phyloP scores from a whole-genome alignment of 768 basidiomycete species.

The Candolleomyces aberdarensis region DNA sequence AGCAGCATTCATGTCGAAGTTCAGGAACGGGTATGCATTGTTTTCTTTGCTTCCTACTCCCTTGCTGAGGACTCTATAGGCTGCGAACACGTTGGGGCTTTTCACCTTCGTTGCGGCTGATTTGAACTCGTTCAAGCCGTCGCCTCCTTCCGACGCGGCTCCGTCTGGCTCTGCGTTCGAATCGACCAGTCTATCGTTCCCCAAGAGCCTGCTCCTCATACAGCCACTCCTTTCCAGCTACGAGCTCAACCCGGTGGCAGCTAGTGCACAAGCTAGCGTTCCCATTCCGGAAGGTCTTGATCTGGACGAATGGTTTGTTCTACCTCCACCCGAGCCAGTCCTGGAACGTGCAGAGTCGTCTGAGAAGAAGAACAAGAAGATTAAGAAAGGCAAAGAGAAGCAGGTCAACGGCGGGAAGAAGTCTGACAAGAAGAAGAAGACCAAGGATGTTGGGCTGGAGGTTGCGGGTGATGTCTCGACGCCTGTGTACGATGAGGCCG shows the following conservation, averaged over 20 bases:
- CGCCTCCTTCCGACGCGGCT: conserved; percentile 36
- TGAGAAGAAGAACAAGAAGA: conserved; percentile 42
- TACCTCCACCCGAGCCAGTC: conserved; percentile 46
- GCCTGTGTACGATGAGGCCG: conserved; percentile 36
- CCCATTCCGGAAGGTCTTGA: conserved; percentile 82
- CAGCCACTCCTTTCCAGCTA: conserved; percentile 73
- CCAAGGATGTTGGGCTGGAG: conserved; percentile 18
- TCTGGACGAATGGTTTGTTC: conserved; percentile 82
- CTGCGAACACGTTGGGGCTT: conserved; percentile 75
- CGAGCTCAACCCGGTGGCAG: conserved; percentile 83
- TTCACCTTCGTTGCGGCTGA: conserved; percentile 78
- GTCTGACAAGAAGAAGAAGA: conserved; percentile 30
- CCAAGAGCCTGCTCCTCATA: conserved; percentile 87
- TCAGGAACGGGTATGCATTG: conserved; percentile 75
- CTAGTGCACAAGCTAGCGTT: conserved; percentile 77
- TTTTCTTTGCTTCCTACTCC: not conserved
- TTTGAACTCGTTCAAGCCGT: conserved; percentile 42
- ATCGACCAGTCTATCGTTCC: conserved; percentile 55
- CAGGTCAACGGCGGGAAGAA: conserved; percentile 14
- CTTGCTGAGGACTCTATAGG: conserved; percentile 39
- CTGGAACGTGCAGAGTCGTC: conserved; percentile 35
- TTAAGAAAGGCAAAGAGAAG: conserved; percentile 36
- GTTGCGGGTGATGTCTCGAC: conserved; percentile 28
- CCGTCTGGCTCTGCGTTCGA: conserved; percentile 33
- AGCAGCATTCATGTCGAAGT: conserved; percentile 76